These are phyloP conservation scores for Fraxinus albicans DNA, from an alignment of 305 asterid species.

Conservation along the genomic window DNA sequence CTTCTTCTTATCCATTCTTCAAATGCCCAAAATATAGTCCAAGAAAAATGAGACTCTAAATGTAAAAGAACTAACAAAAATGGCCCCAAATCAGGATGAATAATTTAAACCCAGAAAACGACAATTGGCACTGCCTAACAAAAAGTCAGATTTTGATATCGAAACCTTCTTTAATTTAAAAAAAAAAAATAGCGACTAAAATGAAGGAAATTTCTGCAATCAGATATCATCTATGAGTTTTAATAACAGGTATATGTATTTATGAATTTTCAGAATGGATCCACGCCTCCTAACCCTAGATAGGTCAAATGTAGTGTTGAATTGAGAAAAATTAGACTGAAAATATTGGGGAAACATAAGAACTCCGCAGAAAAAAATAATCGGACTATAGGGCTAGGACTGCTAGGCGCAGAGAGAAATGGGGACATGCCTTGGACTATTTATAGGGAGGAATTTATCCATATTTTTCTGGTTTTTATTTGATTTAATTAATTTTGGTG, in stretches of 20 bases:
- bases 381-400: constrained; percentile 18
- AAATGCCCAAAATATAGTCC: background rate
- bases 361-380: background rate
- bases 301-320: constrained; percentile 17
- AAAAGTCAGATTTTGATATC: background rate
- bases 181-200: too few species aligned
- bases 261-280: constrained; percentile 22
- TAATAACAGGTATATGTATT: background rate
- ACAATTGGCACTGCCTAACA: constrained; percentile 23
- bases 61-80: background rate
- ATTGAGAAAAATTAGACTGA: background rate
- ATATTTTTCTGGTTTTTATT: background rate
- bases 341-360: background rate
- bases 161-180: background rate
- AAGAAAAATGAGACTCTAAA: background rate
- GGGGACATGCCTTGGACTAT: background rate
- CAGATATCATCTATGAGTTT: background rate
- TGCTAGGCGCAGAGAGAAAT: constrained; percentile 17
- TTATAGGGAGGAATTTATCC: background rate
- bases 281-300: constrained; percentile 22
- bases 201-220: constrained; percentile 9
- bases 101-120: background rate
- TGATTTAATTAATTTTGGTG: background rate
- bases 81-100: background rate
- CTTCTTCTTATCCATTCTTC: constrained; percentile 43